Conservation (phyloP, 1,284 basidiomycete genomes). For the Cystodermella granulosa region DNA sequence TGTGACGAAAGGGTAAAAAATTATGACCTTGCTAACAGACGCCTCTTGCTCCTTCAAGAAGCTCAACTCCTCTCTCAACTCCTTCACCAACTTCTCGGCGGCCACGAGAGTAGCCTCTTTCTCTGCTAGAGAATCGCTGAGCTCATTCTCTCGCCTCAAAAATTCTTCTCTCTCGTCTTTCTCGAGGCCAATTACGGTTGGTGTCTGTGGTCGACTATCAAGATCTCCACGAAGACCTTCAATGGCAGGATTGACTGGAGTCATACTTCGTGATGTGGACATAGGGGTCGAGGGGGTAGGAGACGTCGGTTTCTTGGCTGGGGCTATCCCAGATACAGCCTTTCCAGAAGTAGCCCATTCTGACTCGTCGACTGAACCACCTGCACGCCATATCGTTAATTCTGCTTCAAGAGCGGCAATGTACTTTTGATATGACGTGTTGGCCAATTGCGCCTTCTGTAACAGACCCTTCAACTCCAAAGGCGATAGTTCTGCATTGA, state of each 20-base stretch:
- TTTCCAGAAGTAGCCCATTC: conserved; percentile 79
- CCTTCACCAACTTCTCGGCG: conserved; percentile 77
- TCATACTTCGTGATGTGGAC: conserved; percentile 64
- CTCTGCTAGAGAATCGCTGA: conserved; percentile 90
- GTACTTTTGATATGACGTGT: conserved; percentile 80
- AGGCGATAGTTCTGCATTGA: conserved; percentile 97
- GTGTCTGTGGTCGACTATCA: conserved; percentile 81
- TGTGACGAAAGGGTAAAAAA: conserved; percentile 1
- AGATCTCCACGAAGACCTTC: conserved; percentile 70
- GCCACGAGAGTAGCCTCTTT: conserved; percentile 75
- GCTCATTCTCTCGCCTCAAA: conserved; percentile 92
- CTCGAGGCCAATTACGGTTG: conserved; percentile 79
- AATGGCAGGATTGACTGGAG: conserved; percentile 74
- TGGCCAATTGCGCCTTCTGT: conserved; percentile 85
- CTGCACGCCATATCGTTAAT: conserved; percentile 84
- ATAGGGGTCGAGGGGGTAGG: conserved; percentile 60
- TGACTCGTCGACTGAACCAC: conserved; percentile 79
- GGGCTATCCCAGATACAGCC: conserved; percentile 35
- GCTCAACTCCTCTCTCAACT: conserved; percentile 77
- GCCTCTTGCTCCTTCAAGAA: conserved; percentile 92
- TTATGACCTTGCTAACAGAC: conserved; percentile 62
- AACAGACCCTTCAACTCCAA: conserved; percentile 91
- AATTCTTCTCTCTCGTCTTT: conserved; percentile 98
- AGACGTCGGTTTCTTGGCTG: conserved; percentile 53
- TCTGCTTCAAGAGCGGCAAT: conserved; percentile 90